Percentiles rank a stretch among this genome's conserved stretches.
Conservation (phyloP, 192 early-diverging fungal species). For the Thoreauomyces humboldtii region DNA sequence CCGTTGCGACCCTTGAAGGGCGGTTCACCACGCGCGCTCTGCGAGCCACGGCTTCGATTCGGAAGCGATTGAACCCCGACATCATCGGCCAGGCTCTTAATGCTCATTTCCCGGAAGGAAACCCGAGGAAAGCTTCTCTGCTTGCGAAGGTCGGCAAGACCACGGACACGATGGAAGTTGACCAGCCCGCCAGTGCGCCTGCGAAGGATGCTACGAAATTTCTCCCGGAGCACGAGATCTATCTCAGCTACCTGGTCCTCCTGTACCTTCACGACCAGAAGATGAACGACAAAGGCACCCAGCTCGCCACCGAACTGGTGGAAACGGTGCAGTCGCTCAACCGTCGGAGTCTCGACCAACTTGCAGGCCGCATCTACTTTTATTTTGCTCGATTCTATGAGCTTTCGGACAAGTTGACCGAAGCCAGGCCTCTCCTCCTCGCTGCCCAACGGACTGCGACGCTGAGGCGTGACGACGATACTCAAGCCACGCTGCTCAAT, state of each 20-base stretch:
- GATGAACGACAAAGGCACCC: conserved; percentile 64
- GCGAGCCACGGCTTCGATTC: conserved; percentile 73
- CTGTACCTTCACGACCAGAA: conserved; percentile 81
- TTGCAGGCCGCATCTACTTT: conserved; percentile 89
- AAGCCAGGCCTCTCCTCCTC: conserved; percentile 74
- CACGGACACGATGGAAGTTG: conserved; percentile 47
- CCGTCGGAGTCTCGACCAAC: conserved; percentile 85
- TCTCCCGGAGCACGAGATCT: conserved; percentile 82
- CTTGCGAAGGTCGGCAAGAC: conserved; percentile 26
- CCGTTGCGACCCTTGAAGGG: conserved; percentile 78
- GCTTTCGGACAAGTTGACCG: conserved; percentile 63
- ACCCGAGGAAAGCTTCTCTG: not conserved
- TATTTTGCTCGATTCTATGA: conserved; percentile 93
- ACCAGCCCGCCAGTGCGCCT: conserved; percentile 12
- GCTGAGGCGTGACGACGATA: conserved; percentile 86
- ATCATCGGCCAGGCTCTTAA: conserved; percentile 55
- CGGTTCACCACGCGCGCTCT: conserved; percentile 88
- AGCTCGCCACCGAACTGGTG: conserved; percentile 65
- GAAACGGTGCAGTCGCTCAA: conserved; percentile 65
- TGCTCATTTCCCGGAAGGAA: conserved; percentile 24
- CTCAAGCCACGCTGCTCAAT: conserved; percentile 85
- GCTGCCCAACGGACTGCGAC: conserved; percentile 89
- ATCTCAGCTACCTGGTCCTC: conserved; percentile 76
- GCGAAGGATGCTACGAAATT: conserved; percentile 38
- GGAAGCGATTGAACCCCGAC: conserved; percentile 70